Evolutionary conservation across 2,329 filamentous ascomycete genomes (phyloP).

Genomic region (Epichloe coenophiala): DNA sequence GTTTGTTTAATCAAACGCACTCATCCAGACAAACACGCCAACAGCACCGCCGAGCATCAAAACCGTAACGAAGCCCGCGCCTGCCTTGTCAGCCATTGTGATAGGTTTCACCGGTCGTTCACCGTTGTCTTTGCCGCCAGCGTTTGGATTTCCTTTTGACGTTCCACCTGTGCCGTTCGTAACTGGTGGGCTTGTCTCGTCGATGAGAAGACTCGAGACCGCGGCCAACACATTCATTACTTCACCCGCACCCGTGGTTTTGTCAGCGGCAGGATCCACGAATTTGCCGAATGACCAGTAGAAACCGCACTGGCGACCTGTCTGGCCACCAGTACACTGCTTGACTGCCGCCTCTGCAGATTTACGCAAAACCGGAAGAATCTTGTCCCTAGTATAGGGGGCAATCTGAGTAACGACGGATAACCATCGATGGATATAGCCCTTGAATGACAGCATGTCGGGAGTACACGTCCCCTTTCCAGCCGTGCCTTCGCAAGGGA

Average conservation of each 20-base stretch:
- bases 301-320: conserved; percentile 49
- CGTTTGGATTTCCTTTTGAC: conserved; percentile 27
- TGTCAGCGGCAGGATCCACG: conserved; percentile 33
- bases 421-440: conserved; percentile 56
- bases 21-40: conserved; percentile 38
- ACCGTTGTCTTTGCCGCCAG: conserved; percentile 22
- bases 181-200: conserved; percentile 25
- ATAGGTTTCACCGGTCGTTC: conserved; percentile 17
- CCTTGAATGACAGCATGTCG: conserved; percentile 64
- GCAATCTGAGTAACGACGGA: conserved; percentile 47
- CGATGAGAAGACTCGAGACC: conserved; percentile 35
- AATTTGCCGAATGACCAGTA: conserved; percentile 40
- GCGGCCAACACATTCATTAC: conserved; percentile 44
- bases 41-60: conserved; percentile 27
- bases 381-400: conserved; percentile 35
- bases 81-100: conserved; percentile 31
- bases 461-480: conserved; percentile 44
- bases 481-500: conserved; percentile 50
- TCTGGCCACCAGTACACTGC: conserved; percentile 46
- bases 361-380: conserved; percentile 42
- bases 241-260: conserved; percentile 44
- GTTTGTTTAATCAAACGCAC: conserved; percentile 15
- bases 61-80: conserved; percentile 35
- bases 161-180: conserved; percentile 38
- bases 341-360: conserved; percentile 47